phyloP scores from a whole-genome alignment of 2,329 filamentous ascomycete species.

The Pseudocercospora fuligena region DNA sequence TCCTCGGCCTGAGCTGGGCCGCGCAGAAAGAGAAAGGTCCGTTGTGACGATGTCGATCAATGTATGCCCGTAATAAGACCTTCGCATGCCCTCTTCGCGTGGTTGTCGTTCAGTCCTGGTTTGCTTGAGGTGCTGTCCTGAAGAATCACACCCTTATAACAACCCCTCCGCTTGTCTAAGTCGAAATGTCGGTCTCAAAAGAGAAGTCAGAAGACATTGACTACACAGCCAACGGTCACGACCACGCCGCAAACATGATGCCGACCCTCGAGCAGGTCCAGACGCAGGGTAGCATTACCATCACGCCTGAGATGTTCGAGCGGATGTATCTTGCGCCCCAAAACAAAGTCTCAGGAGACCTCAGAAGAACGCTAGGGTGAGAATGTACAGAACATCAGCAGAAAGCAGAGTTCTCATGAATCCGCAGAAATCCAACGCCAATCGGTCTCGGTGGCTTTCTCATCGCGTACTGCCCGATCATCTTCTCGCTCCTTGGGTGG shows the following conservation, averaged over 20 bases:
- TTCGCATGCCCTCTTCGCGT: background rate
- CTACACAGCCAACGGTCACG: constrained; percentile 19
- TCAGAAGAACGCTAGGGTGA: constrained; percentile 28
- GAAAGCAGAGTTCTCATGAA: background rate
- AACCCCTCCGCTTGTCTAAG: background rate
- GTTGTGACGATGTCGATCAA: constrained; percentile 1
- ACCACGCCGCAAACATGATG: constrained; percentile 13
- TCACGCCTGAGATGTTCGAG: constrained; percentile 32
- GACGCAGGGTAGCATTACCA: constrained; percentile 27
- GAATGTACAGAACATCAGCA: background rate
- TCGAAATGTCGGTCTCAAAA: constrained; percentile 9
- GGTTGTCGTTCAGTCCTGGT: background rate
- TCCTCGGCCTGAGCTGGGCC: constrained; percentile 2
- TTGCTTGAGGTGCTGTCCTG: background rate
- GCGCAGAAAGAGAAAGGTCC: background rate
- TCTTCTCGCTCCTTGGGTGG: constrained; percentile 31
- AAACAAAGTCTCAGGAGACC: constrained; percentile 26
- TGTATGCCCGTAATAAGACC: constrained; percentile 1
- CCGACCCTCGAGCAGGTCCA: constrained; percentile 23
- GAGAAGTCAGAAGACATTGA: constrained; percentile 14
- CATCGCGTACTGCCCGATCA: constrained; percentile 26
- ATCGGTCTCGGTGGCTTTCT: constrained; percentile 30
- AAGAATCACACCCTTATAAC: background rate
- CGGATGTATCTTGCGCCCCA: constrained; percentile 31
- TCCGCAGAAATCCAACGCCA: constrained; percentile 14